These are phyloP conservation scores for Tolypocladium ophioglossoides DNA, from an alignment of 2,329 filamentous ascomycete genomes.

Conservation along the genomic window DNA sequence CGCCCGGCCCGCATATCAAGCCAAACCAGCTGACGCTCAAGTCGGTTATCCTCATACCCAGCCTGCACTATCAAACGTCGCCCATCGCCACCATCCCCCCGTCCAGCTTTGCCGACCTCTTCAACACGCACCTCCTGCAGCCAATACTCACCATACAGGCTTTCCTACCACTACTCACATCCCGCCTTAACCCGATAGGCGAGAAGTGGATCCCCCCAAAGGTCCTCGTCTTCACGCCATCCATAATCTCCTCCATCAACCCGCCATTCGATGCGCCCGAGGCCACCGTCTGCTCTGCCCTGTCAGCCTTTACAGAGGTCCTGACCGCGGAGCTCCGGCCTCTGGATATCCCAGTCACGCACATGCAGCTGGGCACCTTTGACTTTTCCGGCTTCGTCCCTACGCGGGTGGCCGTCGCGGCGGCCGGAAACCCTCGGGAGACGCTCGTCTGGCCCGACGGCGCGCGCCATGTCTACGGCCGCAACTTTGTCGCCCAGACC, in stretches of 20 bases:
- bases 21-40: constrained; percentile 67
- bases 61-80: constrained; percentile 67
- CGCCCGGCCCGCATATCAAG: constrained; percentile 65
- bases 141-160: constrained; percentile 83
- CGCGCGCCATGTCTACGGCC: constrained; percentile 49
- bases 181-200: constrained; percentile 42
- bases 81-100: constrained; percentile 78
- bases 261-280: constrained; percentile 79
- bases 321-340: constrained; percentile 70
- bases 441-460: constrained; percentile 53
- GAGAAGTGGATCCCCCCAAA: constrained; percentile 48
- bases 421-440: constrained; percentile 32
- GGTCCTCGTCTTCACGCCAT: constrained; percentile 68
- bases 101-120: constrained; percentile 75
- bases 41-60: constrained; percentile 75
- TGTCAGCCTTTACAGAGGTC: constrained; percentile 77
- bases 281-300: constrained; percentile 71
- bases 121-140: constrained; percentile 85
- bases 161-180: constrained; percentile 70
- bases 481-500: constrained; percentile 48
- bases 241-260: constrained; percentile 68
- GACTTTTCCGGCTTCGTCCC: constrained; percentile 63
- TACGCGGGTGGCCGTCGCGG: constrained; percentile 21
- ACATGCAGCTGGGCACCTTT: constrained; percentile 85
- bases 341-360: constrained; percentile 67